Conservation (phyloP, 164 flowering plant species). For the Umbilicus rupestris region DNA sequence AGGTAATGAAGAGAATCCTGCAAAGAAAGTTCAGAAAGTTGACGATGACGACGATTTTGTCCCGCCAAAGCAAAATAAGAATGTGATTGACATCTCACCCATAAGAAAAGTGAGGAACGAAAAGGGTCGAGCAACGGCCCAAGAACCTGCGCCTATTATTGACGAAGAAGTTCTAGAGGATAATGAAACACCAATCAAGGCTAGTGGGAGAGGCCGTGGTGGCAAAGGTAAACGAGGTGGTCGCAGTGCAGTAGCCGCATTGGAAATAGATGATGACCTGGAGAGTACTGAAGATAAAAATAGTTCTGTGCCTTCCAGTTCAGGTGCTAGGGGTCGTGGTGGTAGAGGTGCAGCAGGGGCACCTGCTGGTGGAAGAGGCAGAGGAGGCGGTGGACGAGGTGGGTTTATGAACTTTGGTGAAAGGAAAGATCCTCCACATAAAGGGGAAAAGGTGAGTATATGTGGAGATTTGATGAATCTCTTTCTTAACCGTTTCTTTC, state of each 20-base stretch:
- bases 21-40: slow-evolving; percentile 40
- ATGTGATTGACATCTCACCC: slow-evolving; percentile 39
- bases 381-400: slow-evolving; percentile 88
- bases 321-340: slow-evolving; percentile 37
- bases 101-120: slow-evolving; percentile 59
- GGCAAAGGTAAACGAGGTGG: slow-evolving; percentile 89
- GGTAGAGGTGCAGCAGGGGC: slow-evolving; percentile 27
- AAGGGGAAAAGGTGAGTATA: slow-evolving; percentile 74
- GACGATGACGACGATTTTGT: slow-evolving; percentile 66
- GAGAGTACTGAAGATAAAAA: slow-evolving; percentile 3
- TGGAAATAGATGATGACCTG: slow-evolving; percentile 9
- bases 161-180: slow-evolving; percentile 31
- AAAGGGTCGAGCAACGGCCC: slow-evolving; percentile 38
- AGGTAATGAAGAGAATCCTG: slow-evolving; percentile 28
- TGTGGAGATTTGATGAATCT: not conserved
- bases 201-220: slow-evolving; percentile 68
- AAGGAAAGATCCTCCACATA: slow-evolving; percentile 95
- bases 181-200: slow-evolving; percentile 17
- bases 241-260: slow-evolving; percentile 38
- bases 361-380: slow-evolving; percentile 40
- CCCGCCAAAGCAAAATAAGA: slow-evolving; percentile 25
- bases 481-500: not conserved
- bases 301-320: slow-evolving; percentile 13
- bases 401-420: slow-evolving; percentile 94
- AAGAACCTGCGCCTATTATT: slow-evolving; percentile 32